These are phyloP conservation scores for Zostera marina DNA, from an alignment of 116 monocot species.

Conservation along the genomic window DNA sequence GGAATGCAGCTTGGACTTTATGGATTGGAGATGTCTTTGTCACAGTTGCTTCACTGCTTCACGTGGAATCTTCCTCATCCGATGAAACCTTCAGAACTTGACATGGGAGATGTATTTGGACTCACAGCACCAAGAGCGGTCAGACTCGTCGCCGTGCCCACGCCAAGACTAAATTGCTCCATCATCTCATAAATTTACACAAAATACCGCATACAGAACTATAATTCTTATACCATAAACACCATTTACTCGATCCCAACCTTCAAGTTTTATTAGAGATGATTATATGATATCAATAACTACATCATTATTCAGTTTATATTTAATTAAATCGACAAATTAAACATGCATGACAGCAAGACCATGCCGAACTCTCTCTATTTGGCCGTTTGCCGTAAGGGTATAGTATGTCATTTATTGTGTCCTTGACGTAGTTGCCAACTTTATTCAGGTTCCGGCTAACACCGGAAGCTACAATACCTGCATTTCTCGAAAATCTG, in stretches of 20 bases:
- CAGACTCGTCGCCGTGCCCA: slow-evolving; percentile 17
- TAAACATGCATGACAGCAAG: no score
- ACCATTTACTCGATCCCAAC: no score
- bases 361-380: no score
- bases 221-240: no score
- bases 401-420: slow-evolving; percentile 68
- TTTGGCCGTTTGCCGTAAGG: slow-evolving; percentile 71
- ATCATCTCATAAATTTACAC: slow-evolving; percentile 3
- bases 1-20: slow-evolving; percentile 27
- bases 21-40: slow-evolving; percentile 17
- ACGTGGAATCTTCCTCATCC: slow-evolving; percentile 11
- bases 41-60: slow-evolving; percentile 20
- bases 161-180: slow-evolving; percentile 9
- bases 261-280: no score
- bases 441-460: slow-evolving; percentile 49
- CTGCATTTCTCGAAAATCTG: slow-evolving; percentile 79
- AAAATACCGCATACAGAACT: no score
- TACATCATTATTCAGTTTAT: no score
- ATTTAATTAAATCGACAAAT: no score
- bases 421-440: slow-evolving; percentile 63
- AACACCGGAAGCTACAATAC: slow-evolving; percentile 72
- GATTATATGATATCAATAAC: no score
- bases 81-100: slow-evolving; percentile 17
- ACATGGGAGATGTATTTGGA: slow-evolving; percentile 22
- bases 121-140: slow-evolving; percentile 15